Evolutionary conservation across 768 basidiomycete species (phyloP).

Genomic region (Tephrocybe rancida): DNA sequence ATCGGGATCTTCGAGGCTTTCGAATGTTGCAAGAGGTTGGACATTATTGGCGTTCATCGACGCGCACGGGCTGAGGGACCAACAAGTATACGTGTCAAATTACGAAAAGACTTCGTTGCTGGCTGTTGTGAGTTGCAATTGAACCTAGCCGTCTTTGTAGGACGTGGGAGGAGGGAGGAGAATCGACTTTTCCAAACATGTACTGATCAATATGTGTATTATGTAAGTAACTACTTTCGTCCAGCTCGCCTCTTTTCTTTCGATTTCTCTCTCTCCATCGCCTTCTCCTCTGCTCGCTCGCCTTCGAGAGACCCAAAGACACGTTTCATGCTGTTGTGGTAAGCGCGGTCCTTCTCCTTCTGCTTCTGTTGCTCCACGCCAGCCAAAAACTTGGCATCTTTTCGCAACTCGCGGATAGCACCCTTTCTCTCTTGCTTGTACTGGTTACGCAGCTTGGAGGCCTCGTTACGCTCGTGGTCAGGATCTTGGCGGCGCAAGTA

Average conservation of each 20-base stretch:
- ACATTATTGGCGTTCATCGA: slow-evolving; percentile 17
- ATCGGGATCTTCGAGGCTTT: slow-evolving; percentile 20
- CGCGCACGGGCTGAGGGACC: slow-evolving; percentile 4
- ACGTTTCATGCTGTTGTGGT: slow-evolving; percentile 82
- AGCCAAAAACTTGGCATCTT: slow-evolving; percentile 94
- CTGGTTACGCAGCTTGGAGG: slow-evolving; percentile 80
- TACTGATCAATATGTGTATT: slow-evolving; percentile 8
- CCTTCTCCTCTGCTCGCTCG: slow-evolving; percentile 95
- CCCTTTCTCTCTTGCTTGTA: slow-evolving; percentile 97
- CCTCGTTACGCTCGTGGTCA: slow-evolving; percentile 88
- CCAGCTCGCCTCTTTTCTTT: slow-evolving; percentile 79
- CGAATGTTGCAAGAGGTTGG: slow-evolving; percentile 13
- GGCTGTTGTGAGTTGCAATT: neutral
- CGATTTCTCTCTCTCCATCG: slow-evolving; percentile 80
- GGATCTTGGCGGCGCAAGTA: slow-evolving; percentile 86
- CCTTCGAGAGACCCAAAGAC: slow-evolving; percentile 77
- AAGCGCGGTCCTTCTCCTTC: slow-evolving; percentile 79
- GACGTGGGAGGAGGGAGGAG: neutral
- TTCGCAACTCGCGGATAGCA: slow-evolving; percentile 93
- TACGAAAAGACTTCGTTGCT: neutral
- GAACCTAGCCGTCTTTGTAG: neutral
- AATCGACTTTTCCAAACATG: neutral
- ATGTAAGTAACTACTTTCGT: slow-evolving; percentile 50
- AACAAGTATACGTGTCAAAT: slow-evolving; percentile 1
- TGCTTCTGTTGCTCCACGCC: slow-evolving; percentile 84